Percentiles rank a stretch among this genome's conserved stretches.
These are phyloP conservation scores for Pseudogymnoascus pannorum DNA, from an alignment of 2,329 filamentous ascomycete genomes.

Conservation along the genomic window DNA sequence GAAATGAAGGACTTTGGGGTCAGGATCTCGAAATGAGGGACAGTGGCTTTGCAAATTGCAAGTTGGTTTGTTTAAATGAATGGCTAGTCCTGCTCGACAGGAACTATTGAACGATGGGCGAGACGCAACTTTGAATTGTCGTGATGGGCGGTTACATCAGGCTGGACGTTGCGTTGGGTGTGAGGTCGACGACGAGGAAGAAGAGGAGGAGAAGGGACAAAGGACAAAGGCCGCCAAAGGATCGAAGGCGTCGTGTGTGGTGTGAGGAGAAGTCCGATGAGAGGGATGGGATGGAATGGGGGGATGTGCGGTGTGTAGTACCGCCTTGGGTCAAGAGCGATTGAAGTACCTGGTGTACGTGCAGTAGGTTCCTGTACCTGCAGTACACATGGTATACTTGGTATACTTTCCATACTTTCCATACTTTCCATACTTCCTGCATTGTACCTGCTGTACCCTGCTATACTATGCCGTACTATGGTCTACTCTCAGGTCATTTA, in stretches of 20 bases:
- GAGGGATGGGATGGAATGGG: background rate
- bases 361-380: background rate
- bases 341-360: background rate
- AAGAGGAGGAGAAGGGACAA: background rate
- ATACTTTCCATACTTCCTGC: no score
- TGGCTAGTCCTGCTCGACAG: background rate
- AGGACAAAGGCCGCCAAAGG: background rate
- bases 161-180: background rate
- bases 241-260: background rate
- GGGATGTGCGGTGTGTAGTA: background rate
- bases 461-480: no score
- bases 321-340: background rate
- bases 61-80: conserved; percentile 1
- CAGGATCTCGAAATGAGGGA: background rate
- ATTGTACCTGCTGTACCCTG: no score
- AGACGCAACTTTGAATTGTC: background rate
- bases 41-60: no score
- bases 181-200: background rate
- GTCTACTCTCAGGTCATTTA: no score
- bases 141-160: background rate
- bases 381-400: no score
- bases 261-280: background rate
- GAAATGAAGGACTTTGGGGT: background rate
- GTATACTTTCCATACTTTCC: no score
- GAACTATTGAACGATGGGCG: background rate